Conservation (phyloP, 2,329 filamentous ascomycete genomes). For the Dactylonectria macrodidyma region DNA sequence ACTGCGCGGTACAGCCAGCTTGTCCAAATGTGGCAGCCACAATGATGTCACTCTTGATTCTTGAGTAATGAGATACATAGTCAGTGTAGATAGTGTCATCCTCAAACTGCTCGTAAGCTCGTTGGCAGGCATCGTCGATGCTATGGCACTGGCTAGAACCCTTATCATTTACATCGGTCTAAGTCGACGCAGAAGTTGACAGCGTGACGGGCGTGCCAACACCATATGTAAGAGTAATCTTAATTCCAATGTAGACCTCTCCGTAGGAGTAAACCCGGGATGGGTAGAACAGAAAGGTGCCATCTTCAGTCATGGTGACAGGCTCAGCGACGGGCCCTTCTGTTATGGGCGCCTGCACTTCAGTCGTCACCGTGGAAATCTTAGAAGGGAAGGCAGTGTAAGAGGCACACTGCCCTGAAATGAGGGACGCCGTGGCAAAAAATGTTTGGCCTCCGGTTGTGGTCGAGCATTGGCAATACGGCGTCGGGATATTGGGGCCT, state of each 20-base stretch:
- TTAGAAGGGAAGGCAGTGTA: constrained; percentile 35
- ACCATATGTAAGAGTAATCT: constrained; percentile 24
- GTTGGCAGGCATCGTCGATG: constrained; percentile 38
- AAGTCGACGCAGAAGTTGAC: neutral
- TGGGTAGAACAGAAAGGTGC: constrained; percentile 28
- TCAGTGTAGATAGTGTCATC: constrained; percentile 30
- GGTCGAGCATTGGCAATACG: constrained; percentile 34
- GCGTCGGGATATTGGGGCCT: constrained; percentile 29
- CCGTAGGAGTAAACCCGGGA: neutral
- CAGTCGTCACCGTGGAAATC: constrained; percentile 12
- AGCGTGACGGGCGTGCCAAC: constrained; percentile 11
- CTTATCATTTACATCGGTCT: constrained; percentile 32
- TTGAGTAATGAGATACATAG: constrained; percentile 23
- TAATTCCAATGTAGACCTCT: neutral
- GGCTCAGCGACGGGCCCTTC: constrained; percentile 8
- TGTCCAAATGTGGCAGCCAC: constrained; percentile 21
- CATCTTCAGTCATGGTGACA: constrained; percentile 19
- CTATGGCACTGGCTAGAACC: constrained; percentile 35
- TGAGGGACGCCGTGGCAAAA: constrained; percentile 28
- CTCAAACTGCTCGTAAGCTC: constrained; percentile 28
- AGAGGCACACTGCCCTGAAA: constrained; percentile 19
- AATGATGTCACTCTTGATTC: constrained; percentile 28
- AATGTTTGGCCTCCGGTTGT: constrained; percentile 32
- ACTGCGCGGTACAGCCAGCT: constrained; percentile 35
- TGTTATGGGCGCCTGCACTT: neutral